Base-by-base conservation (phyloP, 768 basidiomycete species). In the Lactarius akahatsu region DNA sequence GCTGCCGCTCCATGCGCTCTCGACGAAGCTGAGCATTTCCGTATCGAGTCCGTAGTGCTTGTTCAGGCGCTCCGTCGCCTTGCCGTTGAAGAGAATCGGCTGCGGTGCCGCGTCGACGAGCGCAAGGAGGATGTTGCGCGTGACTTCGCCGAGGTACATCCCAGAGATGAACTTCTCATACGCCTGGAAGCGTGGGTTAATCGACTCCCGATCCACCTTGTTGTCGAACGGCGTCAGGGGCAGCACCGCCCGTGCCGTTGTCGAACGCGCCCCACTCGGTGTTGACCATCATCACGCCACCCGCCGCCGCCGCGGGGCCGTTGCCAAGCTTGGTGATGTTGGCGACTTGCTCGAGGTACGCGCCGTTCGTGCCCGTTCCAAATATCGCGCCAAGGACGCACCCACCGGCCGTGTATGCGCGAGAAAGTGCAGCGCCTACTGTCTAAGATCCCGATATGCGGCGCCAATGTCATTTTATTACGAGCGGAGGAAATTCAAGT, bases 221-320 rank as follows among this genome's bases (percentile, higher is more conserved):
- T 91, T 95, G 76, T 99, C 97, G 72, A 87, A 97, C 3, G 91
- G 85, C 1, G 96, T 97, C 7, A 87, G 85, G 5, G 95, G 96
- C 15, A 99, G 84, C 60, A 89, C 86, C 13, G 85, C 81, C 64
- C 96, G 88, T 89, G n/a, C 87, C 83, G 77, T 97, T 98, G 77
- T 99, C 92, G 78, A 98, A 97, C 30, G 87, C 97, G 68, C 97
- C 97, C 97, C 96, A 98, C 79, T 98, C 97, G 8, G 92, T 92
- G 78, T 99, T 99, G 64, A 98, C 86, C 63, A 98, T 85, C 97
- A 99, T 99, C 70, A 84, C 78, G 23, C 88, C 91, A 5, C 87
- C 89, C 38, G 84, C 80, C 10, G 81, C 78, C 11, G 80, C 84
- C 7, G 83, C 85, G 30, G 85, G 79, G 52, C 78, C 82, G 63